Percentiles rank a stretch among this genome's conserved stretches.
Evolutionary conservation across 176 grass and related monocot species (phyloP).

Genomic region (Oropetium thomaeum): DNA sequence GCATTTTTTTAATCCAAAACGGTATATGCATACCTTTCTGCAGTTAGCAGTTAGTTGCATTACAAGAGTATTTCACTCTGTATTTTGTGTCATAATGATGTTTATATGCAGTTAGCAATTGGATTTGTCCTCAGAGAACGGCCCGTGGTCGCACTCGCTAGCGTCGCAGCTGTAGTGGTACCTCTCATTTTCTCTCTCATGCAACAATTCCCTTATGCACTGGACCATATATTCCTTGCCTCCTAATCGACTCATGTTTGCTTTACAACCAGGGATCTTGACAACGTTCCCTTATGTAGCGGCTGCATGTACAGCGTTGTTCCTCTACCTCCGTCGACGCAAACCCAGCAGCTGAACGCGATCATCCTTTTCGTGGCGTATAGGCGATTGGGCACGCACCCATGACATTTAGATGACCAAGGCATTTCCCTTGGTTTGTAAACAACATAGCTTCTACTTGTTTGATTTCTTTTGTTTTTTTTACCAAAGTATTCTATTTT

Average conservation of each 20-base stretch:
- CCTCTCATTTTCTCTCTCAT: background rate
- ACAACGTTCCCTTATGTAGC: constrained; percentile 63
- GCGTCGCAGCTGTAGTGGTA: constrained; percentile 88
- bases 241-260: constrained; percentile 20
- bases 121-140: constrained; percentile 72
- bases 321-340: constrained; percentile 54
- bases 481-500: background rate
- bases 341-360: constrained; percentile 30
- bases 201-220: background rate
- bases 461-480: background rate
- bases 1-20: too few relatives aligned
- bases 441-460: constrained; percentile 16
- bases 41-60: background rate
- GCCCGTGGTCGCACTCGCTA: constrained; percentile 69
- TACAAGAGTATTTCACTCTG: background rate
- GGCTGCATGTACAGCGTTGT: constrained; percentile 58
- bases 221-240: background rate
- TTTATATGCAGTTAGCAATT: constrained; percentile 48
- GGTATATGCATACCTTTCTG: too few relatives aligned
- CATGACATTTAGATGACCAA: background rate
- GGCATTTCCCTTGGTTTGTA: background rate
- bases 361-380: background rate
- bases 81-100: constrained; percentile 15
- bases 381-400: background rate
- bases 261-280: constrained; percentile 60